Evolutionary conservation across 83 land plant genomes (phyloP).

Genomic region (Thuja plicata): DNA sequence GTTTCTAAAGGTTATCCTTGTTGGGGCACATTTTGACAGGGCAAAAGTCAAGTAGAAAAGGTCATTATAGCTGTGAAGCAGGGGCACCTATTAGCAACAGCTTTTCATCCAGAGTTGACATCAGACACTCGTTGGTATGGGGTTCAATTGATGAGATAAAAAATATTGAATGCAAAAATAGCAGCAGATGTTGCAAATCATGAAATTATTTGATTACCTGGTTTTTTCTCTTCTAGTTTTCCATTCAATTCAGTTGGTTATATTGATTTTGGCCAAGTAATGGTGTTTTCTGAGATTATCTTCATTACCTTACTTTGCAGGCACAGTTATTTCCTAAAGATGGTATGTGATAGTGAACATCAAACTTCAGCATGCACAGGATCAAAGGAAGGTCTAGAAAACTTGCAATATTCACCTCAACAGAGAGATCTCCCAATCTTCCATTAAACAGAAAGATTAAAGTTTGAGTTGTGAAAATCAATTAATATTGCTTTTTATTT

Average conservation of each 20-base stretch:
- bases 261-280: not conserved
- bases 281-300: not conserved
- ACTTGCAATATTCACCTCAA: not conserved
- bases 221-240: not conserved
- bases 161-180: not conserved
- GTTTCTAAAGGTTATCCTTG: not conserved
- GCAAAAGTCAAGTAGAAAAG: constrained; percentile 32
- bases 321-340: constrained; percentile 72
- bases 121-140: constrained; percentile 86
- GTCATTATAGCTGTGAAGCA: constrained; percentile 93
- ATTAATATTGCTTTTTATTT: not conserved
- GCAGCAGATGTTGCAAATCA: not conserved
- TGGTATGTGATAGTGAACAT: constrained; percentile 32
- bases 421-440: constrained; percentile 15
- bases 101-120: constrained; percentile 97
- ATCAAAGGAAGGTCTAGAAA: not conserved
- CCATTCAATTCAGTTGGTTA: not conserved
- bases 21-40: constrained; percentile 27
- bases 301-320: constrained; percentile 29
- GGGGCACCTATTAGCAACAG: constrained; percentile 86
- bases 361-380: not conserved
- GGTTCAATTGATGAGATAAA: not conserved
- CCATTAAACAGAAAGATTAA: constrained; percentile 2
- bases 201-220: not conserved
- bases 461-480: constrained; percentile 14